Base-by-base conservation (phyloP, 305 asterid species). In the Fraxinus paxiana region DNA sequence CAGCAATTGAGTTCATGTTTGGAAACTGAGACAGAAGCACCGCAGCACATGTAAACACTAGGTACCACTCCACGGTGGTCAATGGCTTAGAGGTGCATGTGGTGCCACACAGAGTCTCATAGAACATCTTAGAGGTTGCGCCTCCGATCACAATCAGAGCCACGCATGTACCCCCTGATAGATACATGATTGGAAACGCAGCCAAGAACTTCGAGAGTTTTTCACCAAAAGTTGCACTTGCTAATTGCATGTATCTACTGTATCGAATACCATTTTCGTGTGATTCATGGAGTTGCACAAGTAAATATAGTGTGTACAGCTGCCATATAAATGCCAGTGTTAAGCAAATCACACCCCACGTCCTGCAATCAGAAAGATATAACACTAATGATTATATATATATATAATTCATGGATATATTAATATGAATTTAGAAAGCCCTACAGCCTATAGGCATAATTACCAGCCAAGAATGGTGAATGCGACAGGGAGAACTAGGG, bases 1-100 rank as follows among this genome's bases (percentile, higher is more conserved):
- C 98, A 41, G 98, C 98, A 6, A 93, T 92, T 43, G 98, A 95
- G 87, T 95, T 95, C 89, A 95, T 73, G 82, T 93, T 93, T 6
- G 98, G 98, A 9, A 95, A 89, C 88, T 95, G 98, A 34, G 98
- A 91, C 9, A 95, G 85, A 38, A 93, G 37, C 75, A 93, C 95
- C 20, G 96, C 97, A 13, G 80, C 93, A 59, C 93, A 91, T 0
- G 98, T 92, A 56, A 95, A 95, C 15, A 95, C 92, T 28, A 95
- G 84, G 88, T 91, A 95, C 98, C 98, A 95, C 84, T 95, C 97
- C 10, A 81, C 95, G 59, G 43, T 84, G 24, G 95, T 93, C 20
- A 93, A 79, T 2, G 97, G 92, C 81, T 88, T 85, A 26, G 87
- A 18, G 8, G 84, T 78, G 81, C 97, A 90, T 4, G 84, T 46